These are phyloP conservation scores for Euphorbia corollata DNA, from an alignment of 441 rosid genomes.

Conservation along the genomic window DNA sequence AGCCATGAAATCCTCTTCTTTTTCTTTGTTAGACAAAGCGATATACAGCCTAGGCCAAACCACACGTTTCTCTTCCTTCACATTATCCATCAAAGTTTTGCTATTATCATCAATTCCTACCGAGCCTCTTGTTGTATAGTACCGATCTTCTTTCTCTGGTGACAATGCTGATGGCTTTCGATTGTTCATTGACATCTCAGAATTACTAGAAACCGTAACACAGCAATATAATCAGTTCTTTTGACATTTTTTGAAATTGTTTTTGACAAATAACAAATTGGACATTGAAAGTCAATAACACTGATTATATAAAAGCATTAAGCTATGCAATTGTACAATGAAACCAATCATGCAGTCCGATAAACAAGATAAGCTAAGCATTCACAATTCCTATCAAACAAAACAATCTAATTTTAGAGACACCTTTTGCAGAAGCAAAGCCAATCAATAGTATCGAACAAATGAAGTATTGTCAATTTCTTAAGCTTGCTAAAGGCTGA, in stretches of 20 bases:
- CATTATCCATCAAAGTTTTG: conserved; percentile 39
- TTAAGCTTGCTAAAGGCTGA: neutral
- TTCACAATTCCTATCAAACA: neutral
- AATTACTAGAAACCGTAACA: conserved; percentile 24
- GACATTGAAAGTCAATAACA: too few relatives aligned
- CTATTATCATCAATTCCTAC: conserved; percentile 56
- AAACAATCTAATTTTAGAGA: neutral
- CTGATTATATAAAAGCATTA: too few relatives aligned
- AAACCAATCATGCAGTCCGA: too few relatives aligned
- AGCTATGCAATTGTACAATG: too few relatives aligned
- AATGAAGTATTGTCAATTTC: neutral
- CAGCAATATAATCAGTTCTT: too few relatives aligned
- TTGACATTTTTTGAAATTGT: too few relatives aligned
- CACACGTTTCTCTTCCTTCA: conserved; percentile 44
- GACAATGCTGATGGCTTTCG: conserved; percentile 34
- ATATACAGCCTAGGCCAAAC: conserved; percentile 71
- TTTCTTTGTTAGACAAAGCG: conserved; percentile 73
- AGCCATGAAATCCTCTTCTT: conserved; percentile 87
- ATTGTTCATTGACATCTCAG: conserved; percentile 37
- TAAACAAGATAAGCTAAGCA: too few relatives aligned
- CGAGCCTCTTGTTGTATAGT: conserved; percentile 70
- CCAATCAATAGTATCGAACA: neutral
- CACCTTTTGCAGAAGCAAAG: neutral
- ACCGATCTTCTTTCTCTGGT: conserved; percentile 74
- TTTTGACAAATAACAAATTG: too few relatives aligned